Base-by-base conservation (phyloP, 2,329 filamentous ascomycete species). In the Ilyonectria sp. region DNA sequence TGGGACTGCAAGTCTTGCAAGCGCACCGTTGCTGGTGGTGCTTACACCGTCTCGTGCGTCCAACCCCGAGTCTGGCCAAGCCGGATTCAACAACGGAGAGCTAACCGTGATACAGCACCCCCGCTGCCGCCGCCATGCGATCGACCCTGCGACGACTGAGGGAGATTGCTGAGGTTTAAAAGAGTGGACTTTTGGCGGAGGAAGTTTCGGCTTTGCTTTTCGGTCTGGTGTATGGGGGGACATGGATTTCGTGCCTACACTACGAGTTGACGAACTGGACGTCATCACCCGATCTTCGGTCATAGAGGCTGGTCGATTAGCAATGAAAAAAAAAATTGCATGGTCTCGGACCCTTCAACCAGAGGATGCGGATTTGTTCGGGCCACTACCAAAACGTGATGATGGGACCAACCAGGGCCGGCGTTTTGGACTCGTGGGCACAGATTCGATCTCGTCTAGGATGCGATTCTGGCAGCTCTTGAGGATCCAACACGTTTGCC, bases 1-100 rank as follows among this genome's bases (percentile, higher is more conserved):
- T 98, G 95, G 95, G 90, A 95, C 86, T 99, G 96, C 93, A 92
- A 91, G 86, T 90, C 92, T 70, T 98, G 96, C 92, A 91, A 93
- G 85, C 98, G 98, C 93, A 94, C 91, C 81, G 77, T 82, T 61
- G 81, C 81, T 62, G 83, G 83, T 77, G 95, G 95, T 86, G 96
- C 95, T 81, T 98, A 97, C 90, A 92, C 91, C 80, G 93, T 98
- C 84, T 93, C 96, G 95, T 98, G 94, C 87, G 95, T 96, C 67
- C 52, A 50, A 63, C 60, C 54, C 60, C 15, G 40, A 50, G n/a
- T 21, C 15, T 56, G 44, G 44, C 17, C 58, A 35, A 37, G 13
- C 37, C 43, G 40, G 15, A 21, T 60, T 7, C 29, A 13, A 43
- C 55, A 37, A 66, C 56, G 55, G 56, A 71, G 35, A 60, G 75